These are phyloP conservation scores for Ogataea nakhonphanomensis DNA, from an alignment of 805 yeast genomes.

Conservation along the genomic window DNA sequence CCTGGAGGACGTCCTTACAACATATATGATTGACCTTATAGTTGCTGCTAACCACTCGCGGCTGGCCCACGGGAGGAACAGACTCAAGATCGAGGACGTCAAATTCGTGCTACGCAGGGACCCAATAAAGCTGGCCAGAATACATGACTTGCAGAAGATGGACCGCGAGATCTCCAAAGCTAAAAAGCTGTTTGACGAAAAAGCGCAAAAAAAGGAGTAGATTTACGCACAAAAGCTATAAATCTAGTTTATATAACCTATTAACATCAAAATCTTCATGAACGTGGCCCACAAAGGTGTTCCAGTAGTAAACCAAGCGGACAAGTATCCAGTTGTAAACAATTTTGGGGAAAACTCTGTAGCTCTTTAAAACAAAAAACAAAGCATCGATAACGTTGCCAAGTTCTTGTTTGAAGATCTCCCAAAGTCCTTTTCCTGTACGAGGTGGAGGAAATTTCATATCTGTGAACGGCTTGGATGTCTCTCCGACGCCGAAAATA, in stretches of 20 bases:
- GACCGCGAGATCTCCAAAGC: slow-evolving; percentile 65
- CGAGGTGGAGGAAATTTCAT: slow-evolving; percentile 21
- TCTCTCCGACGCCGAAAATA: not conserved
- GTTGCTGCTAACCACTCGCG: slow-evolving; percentile 49
- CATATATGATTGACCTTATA: slow-evolving; percentile 55
- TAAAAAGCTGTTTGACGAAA: slow-evolving; percentile 60
- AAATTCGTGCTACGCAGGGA: slow-evolving; percentile 67
- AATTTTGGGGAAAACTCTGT: slow-evolving; percentile 65
- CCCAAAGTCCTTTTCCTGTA: slow-evolving; percentile 23
- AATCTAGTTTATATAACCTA: slow-evolving; percentile 28
- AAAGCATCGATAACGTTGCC: slow-evolving; percentile 56
- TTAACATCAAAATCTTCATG: slow-evolving; percentile 32
- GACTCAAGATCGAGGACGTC: slow-evolving; percentile 69
- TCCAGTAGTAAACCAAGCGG: slow-evolving; percentile 62
- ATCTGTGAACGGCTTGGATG: slow-evolving; percentile 15
- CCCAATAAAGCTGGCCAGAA: slow-evolving; percentile 64
- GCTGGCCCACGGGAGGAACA: slow-evolving; percentile 49
- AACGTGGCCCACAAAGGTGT: slow-evolving; percentile 63
- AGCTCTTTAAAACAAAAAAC: slow-evolving; percentile 61
- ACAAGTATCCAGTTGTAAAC: slow-evolving; percentile 48
- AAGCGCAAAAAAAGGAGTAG: slow-evolving; percentile 25
- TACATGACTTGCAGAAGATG: slow-evolving; percentile 57
- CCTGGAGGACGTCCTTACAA: slow-evolving; percentile 64
- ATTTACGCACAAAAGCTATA: slow-evolving; percentile 11
- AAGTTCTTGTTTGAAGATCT: slow-evolving; percentile 50